Base-by-base conservation (phyloP, 2,329 filamentous ascomycete genomes). In the Penicillium sp. region DNA sequence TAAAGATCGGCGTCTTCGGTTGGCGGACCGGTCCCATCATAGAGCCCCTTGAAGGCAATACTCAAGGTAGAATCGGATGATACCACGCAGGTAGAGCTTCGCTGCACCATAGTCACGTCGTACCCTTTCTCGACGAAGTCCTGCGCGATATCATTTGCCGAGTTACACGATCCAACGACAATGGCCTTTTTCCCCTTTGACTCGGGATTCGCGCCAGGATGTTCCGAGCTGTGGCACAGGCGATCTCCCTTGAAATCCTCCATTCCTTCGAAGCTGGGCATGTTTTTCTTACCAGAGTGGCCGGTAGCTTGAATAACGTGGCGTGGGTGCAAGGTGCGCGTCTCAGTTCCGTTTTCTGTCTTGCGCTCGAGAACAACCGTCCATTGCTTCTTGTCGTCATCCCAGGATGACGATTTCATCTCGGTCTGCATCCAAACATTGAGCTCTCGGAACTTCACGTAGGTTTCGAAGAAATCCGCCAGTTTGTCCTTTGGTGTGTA, bases 401-500 rank as follows among this genome's bases (percentile, higher is more conserved):
- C 77, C 76, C 80, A 87, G 2, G 72, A 71, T 0, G 80, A 74
- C 0, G 73, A 69, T 1, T 65, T 68, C 0, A 88, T 61, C 1
- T 73, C 78, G 0, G 84, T 83, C 12, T 70, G 72, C 0, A 77
- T 82, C 86, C 86, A 89, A 27, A 88, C 80, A 57, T 89, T 86
- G 39, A 90, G 77, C 61, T 90, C 87, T n/a, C 89, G 75, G 0
- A 84, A 70, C 6, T 75, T 79, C 0, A 81, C 86, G 60, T 90
- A 89, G 0, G 80, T 74, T 60, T 88, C 86, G 57, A 89, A 85
- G 72, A 84, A 90, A 41, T 88, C 84, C 1, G 79, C 87, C 0
- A 89, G 74, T 65, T 89, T 89, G 68, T 89, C 86, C 65, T 89
- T 89, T 6, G 86, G 85, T 0, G 86, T 88, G 68, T 87, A 90